Evolutionary conservation across 768 basidiomycete genomes (phyloP).

Genomic region (Auricularia cornea): DNA sequence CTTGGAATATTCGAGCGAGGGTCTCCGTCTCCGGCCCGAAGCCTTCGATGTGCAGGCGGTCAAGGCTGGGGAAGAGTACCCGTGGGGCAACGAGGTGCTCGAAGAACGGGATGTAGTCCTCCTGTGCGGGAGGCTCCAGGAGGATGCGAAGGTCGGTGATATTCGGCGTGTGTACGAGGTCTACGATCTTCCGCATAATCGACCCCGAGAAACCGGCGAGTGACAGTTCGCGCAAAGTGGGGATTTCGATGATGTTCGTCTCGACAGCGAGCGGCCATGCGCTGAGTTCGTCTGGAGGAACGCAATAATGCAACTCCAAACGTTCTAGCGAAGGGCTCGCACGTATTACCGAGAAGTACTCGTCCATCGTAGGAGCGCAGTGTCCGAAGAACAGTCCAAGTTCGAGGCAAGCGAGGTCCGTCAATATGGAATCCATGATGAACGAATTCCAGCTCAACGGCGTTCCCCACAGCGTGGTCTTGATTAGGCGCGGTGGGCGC

Average conservation of each 20-base stretch:
- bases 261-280: slow-evolving; percentile 23
- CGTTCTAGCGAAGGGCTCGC: neutral
- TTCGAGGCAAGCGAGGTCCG: neutral
- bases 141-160: slow-evolving; percentile 30
- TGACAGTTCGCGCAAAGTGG: slow-evolving; percentile 17
- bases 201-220: slow-evolving; percentile 26
- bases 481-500: neutral
- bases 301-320: neutral
- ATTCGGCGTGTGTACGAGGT: slow-evolving; percentile 25
- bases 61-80: neutral
- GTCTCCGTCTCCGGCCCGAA: slow-evolving; percentile 16
- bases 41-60: neutral
- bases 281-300: slow-evolving; percentile 15
- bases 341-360: neutral
- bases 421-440: neutral
- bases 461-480: neutral
- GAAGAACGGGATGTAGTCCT: slow-evolving; percentile 41
- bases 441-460: neutral
- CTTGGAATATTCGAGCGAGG: slow-evolving; percentile 38
- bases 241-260: slow-evolving; percentile 19
- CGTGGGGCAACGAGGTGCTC: neutral
- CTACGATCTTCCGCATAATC: slow-evolving; percentile 21
- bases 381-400: neutral
- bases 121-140: slow-evolving; percentile 46
- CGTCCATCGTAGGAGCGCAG: neutral